Conservation (phyloP, 2,329 filamentous ascomycete genomes). For the Xylariaceae sp. region DNA sequence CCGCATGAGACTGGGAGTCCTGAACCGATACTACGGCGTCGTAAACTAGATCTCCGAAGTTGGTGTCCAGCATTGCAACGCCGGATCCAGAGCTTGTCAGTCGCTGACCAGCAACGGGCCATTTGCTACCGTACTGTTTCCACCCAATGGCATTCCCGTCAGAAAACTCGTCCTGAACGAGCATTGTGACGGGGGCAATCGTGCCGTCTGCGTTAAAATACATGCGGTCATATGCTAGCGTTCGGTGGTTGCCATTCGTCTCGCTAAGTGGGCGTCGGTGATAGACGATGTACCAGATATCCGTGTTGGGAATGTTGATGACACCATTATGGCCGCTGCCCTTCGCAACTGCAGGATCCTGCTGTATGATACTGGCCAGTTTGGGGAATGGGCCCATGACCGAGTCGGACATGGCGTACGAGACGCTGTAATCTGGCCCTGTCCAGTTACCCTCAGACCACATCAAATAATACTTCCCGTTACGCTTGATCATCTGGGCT, state of each 20-base stretch:
- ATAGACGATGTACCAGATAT: slow-evolving; percentile 44
- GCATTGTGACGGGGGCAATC: slow-evolving; percentile 42
- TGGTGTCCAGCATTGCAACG: slow-evolving; percentile 36
- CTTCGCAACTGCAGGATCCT: slow-evolving; percentile 33
- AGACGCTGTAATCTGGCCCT: slow-evolving; percentile 44
- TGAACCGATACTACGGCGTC: slow-evolving; percentile 30
- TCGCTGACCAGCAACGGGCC: slow-evolving; percentile 28
- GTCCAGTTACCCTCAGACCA: slow-evolving; percentile 45
- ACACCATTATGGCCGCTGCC: slow-evolving; percentile 42
- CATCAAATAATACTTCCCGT: slow-evolving; percentile 42
- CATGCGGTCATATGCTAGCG: slow-evolving; percentile 46
- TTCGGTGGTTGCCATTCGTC: slow-evolving; percentile 43
- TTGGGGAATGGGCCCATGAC: slow-evolving; percentile 42
- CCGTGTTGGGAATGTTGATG: slow-evolving; percentile 36
- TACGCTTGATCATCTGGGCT: slow-evolving; percentile 41
- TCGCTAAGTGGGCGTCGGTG: slow-evolving; percentile 45
- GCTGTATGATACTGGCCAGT: slow-evolving; percentile 37
- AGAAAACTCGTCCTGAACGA: slow-evolving; percentile 41
- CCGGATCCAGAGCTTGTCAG: slow-evolving; percentile 25
- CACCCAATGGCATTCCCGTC: slow-evolving; percentile 39
- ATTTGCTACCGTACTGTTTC: slow-evolving; percentile 30
- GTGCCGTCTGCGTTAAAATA: slow-evolving; percentile 42
- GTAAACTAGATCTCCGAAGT: slow-evolving; percentile 35
- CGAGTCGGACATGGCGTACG: slow-evolving; percentile 39
- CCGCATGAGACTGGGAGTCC: slow-evolving; percentile 27